A percentile compares a stretch with the other conserved stretches of the same genome.
Evolutionary conservation across 169 alveolate genomes (phyloP).

Genomic region (Babesia caballi): DNA sequence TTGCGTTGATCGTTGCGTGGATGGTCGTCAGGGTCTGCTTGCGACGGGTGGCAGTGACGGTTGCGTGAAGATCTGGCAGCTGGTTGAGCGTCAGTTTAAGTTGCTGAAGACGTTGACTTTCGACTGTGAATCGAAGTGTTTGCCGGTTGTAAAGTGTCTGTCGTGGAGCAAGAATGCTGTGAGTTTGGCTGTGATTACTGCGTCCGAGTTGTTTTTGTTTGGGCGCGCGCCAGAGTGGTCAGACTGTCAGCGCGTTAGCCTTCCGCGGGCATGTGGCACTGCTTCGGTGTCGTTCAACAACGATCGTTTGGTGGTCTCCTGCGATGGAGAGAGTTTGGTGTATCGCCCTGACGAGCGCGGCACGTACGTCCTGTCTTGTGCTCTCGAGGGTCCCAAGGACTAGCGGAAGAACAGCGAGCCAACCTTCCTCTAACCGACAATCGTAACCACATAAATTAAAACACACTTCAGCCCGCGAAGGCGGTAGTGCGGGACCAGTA

Average conservation of each 20-base stretch:
- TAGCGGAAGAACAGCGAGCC: not conserved
- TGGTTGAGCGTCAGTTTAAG: constrained; percentile 20
- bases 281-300: constrained; percentile 43
- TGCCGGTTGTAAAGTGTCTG: constrained; percentile 12
- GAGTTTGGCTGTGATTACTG: constrained; percentile 36
- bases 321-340: constrained; percentile 23
- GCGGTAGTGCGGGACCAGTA: too few species aligned
- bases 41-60: constrained; percentile 56
- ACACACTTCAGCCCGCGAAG: too few species aligned
- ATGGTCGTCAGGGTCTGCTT: constrained; percentile 12
- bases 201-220: constrained; percentile 10
- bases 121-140: constrained; percentile 10
- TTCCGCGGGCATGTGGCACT: not conserved
- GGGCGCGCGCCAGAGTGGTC: constrained; percentile 23
- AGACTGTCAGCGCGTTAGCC: constrained; percentile 8
- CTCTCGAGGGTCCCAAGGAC: constrained; percentile 10
- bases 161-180: constrained; percentile 42
- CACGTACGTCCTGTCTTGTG: constrained; percentile 10
- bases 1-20: not conserved
- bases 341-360: constrained; percentile 30
- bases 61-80: constrained; percentile 58
- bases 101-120: constrained; percentile 37
- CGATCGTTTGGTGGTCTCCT: constrained; percentile 40
- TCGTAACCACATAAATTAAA: not conserved
- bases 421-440: not conserved